Evolutionary conservation across 495 filamentous ascomycete genomes (phyloP).

Genomic region (Penicillium herquei): DNA sequence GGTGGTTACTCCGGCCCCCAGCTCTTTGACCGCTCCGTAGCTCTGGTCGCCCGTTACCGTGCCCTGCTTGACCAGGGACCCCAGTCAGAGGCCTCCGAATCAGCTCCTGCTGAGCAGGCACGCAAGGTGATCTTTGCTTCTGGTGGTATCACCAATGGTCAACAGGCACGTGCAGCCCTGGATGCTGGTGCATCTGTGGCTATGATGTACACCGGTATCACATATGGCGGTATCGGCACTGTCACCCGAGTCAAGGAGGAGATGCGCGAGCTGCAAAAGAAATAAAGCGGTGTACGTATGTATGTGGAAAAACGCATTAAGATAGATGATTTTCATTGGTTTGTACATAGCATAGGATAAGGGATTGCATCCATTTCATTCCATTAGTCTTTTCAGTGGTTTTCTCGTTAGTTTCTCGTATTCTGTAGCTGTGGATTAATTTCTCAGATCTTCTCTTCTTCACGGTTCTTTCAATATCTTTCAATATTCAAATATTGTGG

Average conservation of each 20-base stretch:
- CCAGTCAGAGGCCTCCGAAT: slow-evolving; percentile 14
- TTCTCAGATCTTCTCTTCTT: too few species aligned
- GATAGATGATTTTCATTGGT: slow-evolving; percentile 7
- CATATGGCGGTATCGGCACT: slow-evolving; percentile 83
- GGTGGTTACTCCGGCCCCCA: slow-evolving; percentile 91
- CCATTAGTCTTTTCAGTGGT: background rate
- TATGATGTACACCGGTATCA: slow-evolving; percentile 78
- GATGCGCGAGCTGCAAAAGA: slow-evolving; percentile 59
- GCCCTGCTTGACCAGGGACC: slow-evolving; percentile 60
- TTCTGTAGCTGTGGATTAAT: too few species aligned
- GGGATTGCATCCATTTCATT: slow-evolving; percentile 3
- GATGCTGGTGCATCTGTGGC: slow-evolving; percentile 85
- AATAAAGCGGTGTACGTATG: slow-evolving; percentile 19
- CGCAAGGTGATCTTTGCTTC: slow-evolving; percentile 89
- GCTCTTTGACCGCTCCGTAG: slow-evolving; percentile 73
- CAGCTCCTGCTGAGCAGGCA: slow-evolving; percentile 20
- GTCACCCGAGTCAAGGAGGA: slow-evolving; percentile 84
- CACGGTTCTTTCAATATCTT: too few species aligned
- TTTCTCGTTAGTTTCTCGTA: background rate
- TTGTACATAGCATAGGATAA: slow-evolving; percentile 28
- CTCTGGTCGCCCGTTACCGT: slow-evolving; percentile 75
- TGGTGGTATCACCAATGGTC: slow-evolving; percentile 83
- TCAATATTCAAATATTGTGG: background rate
- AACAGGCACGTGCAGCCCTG: slow-evolving; percentile 73
- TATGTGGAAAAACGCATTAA: slow-evolving; percentile 1